Conservation (phyloP, 2,329 filamentous ascomycete genomes). For the Penicillium thymicola region DNA sequence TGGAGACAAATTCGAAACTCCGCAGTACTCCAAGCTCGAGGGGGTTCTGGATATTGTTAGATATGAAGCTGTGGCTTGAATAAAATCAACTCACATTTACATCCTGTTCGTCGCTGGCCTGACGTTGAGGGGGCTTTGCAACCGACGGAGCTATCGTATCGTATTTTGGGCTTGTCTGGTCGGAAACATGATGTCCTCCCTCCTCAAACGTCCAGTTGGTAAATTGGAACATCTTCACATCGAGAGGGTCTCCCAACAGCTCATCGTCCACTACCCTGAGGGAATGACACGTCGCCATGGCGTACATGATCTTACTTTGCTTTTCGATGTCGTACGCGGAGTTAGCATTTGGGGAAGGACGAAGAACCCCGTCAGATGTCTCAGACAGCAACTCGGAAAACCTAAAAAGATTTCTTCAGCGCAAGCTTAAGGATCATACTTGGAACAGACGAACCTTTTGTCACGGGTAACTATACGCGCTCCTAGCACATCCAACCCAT, state of each 20-base stretch:
- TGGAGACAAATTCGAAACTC: slow-evolving; percentile 91
- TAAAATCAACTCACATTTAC: slow-evolving; percentile 17
- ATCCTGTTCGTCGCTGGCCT: slow-evolving; percentile 30
- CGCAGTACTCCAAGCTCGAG: slow-evolving; percentile 89
- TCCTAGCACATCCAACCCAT: slow-evolving; percentile 89
- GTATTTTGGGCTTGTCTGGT: slow-evolving; percentile 68
- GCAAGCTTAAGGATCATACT: neutral
- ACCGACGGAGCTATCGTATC: slow-evolving; percentile 75
- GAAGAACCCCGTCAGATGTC: slow-evolving; percentile 51
- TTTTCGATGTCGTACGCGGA: slow-evolving; percentile 58
- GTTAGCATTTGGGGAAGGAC: slow-evolving; percentile 52
- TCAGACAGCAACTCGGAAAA: slow-evolving; percentile 77
- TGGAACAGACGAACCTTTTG: slow-evolving; percentile 39
- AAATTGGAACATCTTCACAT: slow-evolving; percentile 98
- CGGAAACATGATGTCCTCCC: slow-evolving; percentile 63
- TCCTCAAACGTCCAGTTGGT: slow-evolving; percentile 92
- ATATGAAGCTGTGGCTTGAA: neutral
- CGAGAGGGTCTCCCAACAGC: slow-evolving; percentile 86
- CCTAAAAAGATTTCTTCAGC: slow-evolving; percentile 31
- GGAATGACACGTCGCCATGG: slow-evolving; percentile 97
- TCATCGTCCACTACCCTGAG: slow-evolving; percentile 82
- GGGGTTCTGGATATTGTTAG: slow-evolving; percentile 35
- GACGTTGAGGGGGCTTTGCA: slow-evolving; percentile 66
- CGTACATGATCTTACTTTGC: slow-evolving; percentile 74
- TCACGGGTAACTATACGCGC: slow-evolving; percentile 70